Percentiles rank a stretch among this genome's conserved stretches.
These are phyloP conservation scores for Fomitopsis schrenkii DNA, from an alignment of 1,284 basidiomycete species.

Conservation along the genomic window DNA sequence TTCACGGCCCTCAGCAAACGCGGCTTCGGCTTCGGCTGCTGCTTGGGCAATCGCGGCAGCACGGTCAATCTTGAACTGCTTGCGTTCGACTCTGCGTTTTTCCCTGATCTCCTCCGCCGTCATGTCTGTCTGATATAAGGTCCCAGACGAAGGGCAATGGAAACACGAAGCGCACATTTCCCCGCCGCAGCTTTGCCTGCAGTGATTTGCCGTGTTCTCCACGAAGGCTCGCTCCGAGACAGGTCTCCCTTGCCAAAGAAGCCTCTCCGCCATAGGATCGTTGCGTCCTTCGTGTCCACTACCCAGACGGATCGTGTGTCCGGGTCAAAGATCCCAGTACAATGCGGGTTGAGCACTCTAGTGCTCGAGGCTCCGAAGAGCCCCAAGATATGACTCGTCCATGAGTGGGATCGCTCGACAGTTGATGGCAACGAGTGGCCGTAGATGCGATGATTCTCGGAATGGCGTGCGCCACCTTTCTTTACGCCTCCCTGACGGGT, in stretches of 20 bases:
- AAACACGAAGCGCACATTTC: constrained; percentile 42
- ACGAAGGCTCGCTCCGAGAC: constrained; percentile 92
- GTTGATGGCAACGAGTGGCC: constrained; percentile 60
- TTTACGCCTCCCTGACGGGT: constrained; percentile 27
- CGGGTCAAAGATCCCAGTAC: constrained; percentile 69
- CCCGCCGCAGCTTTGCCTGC: constrained; percentile 47
- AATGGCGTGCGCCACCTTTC: constrained; percentile 50
- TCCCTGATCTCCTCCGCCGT: constrained; percentile 89
- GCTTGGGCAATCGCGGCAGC: constrained; percentile 74
- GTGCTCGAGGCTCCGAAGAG: constrained; percentile 48
- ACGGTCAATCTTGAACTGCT: constrained; percentile 89
- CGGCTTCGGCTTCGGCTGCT: constrained; percentile 68
- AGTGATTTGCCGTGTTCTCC: constrained; percentile 77
- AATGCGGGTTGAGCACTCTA: constrained; percentile 54
- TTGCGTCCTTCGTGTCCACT: constrained; percentile 52
- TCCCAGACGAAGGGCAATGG: background rate
- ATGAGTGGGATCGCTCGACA: constrained; percentile 37
- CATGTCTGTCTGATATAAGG: constrained; percentile 39
- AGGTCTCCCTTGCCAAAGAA: constrained; percentile 98
- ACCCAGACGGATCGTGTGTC: constrained; percentile 82
- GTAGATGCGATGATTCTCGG: constrained; percentile 65
- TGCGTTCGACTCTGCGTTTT: constrained; percentile 78
- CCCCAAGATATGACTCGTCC: constrained; percentile 40
- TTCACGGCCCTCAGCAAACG: constrained; percentile 65
- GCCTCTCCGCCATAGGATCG: constrained; percentile 82